Evolutionary conservation across 2,329 filamentous ascomycete genomes (phyloP), one percentile per base, ranked within the genome.

Genomic region (Aspergillus chevalieri): DNA sequence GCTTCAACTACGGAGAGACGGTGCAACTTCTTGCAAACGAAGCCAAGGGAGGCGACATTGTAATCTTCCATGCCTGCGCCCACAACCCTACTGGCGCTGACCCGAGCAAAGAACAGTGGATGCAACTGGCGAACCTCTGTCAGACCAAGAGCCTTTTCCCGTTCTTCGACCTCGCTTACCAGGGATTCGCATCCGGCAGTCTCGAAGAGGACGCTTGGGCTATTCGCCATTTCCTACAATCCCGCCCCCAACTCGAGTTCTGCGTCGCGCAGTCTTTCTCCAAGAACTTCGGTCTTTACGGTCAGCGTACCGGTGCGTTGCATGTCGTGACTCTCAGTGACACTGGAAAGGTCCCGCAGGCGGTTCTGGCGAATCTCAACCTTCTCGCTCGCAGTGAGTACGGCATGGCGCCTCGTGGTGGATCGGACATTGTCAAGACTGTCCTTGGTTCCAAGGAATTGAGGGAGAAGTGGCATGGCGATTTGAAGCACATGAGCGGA

Each of bases 1-100:
- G 87, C 44, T 83, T 96, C 46, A 88, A 95, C 73, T 89, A 93
- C 62, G 83, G 86, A 50, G 89, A 87, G 71, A 89, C 95, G 84
- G 83, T 86, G 69, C 70, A 76, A 42, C 72, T 85, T 26, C 76
- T 95, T 44, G 69, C 80, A 51, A 74, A 75, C 3, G 34, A 54
- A 24, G 44, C 44, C 7, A 12, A 86, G 1, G 81, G 87, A 44
- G 82, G 82, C 58, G 90, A 87, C 67, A 83, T 97, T 67, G 84
- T 96, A 65, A 80, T 96, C 44, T 80, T 95, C 28, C 92, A 96
- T 71, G 87, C 89, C 53, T 97, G 93, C 68, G 92, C 93, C 24
- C 93, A 97, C 77, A 97, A 97, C 75, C 93, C 93, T 21, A 97
- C 92, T 0, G 92, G 93, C 46, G 89, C 95, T 52, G 92, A 97